Base-by-base conservation (phyloP, 495 filamentous ascomycete species). In the Aspergillus steynii region DNA sequence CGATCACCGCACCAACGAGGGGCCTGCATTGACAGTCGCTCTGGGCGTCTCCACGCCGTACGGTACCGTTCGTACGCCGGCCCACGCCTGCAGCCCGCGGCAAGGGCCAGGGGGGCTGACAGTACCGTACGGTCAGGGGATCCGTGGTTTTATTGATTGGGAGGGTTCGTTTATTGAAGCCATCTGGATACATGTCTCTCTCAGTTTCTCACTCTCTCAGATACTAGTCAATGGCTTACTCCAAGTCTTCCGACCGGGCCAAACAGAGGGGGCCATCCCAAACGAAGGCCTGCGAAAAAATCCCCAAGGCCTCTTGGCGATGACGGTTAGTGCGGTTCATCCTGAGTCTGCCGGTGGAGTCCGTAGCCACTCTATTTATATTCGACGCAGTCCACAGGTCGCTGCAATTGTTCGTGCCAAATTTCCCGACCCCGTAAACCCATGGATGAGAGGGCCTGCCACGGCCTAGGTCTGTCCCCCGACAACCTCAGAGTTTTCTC, bases 1-100 rank as follows among this genome's bases (percentile, higher is more conserved):
- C 62, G 65, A 68, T 64, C 65, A 28, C 46, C 56, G 55, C 58
- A 55, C 54, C 45, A 63, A 64, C 60, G 64, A 62, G 61, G 61
- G 61, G 55, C 45, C 45, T 49, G 45, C 47, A 58, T 50, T 51
- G 56, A 58, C 56, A 57, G 55, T 56, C 52, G 50, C 20, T 56
- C 53, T 61, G 46, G 52, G 53, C 52, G 59, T 50, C 61, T 48
- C 56, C 55, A 58, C 20, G 48, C 53, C 52, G 53, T 47, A 55
- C 34, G 34, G 34, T 37, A 37, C 31, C 31, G 31, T 32, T 32
- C 7, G 31, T 32, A 32, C 31, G 4, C 4, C 31, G 31, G 20
- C 20, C 20, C 20, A 20, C 20, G 20, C 20, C 20, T 20, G 20
- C 20, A 20, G 20, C 20, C 20, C 20, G 20, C 20, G 20, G 20